Base-by-base conservation (phyloP, 177 flowering plant species). In the Vitis hybrid region DNA sequence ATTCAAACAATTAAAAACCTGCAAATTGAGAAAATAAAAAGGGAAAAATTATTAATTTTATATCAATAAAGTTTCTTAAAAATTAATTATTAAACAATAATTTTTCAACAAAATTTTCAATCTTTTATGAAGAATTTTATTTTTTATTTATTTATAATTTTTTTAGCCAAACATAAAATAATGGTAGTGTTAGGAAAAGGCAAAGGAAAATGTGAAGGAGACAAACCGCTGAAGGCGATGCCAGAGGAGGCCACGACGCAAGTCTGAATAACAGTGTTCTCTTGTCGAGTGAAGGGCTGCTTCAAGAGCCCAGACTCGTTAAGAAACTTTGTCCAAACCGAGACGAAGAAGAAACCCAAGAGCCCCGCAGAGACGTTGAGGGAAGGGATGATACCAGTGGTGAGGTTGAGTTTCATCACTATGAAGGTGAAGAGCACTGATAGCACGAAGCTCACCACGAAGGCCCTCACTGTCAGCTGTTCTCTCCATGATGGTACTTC, bases 221-320 rank as follows among this genome's bases (percentile, higher is more conserved):
- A 39, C 45, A 39, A 39, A 70, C 78, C 59, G 39, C 78, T 70
- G 19, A 70, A 75, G n/a, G 75, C 79, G 48, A 76, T 72, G 22
- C 79, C 79, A 51, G 71, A 72, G 10, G 75, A 57, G 8, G 79
- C 75, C 9, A 76, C 79, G 20, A 76, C 73, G 26, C 73, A 68
- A 7, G 79, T 76, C 62, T 76, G 79, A 7, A 76, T 69, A 15
- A 76, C 79, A 13, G 79, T 76, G 50, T 76, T 76, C 50, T 76
- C 79, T 56, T 76, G 79, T 6, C 76, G 39, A 2, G 79, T 72
- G 29, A 76, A 76, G 10, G 79, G 79, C 58, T 72, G 75, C 55
- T 62, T 67, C 67, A 68, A 52, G 14, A 72, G 33, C 1, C 79
- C 73, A 26, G 3, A 55, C 51, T 65, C 18, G 13, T 18, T 19